Conservation (phyloP, 331 rosid genomes). For the Acacia pycnantha region DNA sequence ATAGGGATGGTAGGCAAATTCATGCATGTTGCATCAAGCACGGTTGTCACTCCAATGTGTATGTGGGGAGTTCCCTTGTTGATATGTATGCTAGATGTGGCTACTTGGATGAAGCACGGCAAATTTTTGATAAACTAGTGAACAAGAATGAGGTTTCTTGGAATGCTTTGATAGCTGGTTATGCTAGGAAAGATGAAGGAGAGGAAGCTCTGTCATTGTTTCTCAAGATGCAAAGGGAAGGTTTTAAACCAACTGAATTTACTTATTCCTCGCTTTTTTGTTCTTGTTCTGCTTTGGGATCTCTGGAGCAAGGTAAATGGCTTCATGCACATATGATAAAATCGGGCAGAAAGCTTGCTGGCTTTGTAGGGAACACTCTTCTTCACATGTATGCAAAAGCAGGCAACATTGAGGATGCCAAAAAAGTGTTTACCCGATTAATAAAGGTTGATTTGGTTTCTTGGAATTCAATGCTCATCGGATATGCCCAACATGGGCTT, state of each 20-base stretch:
- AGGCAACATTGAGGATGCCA: constrained; percentile 72
- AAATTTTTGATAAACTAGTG: constrained; percentile 48
- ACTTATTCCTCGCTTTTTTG: constrained; percentile 68
- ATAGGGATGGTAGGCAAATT: constrained; percentile 59
- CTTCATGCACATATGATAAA: constrained; percentile 79
- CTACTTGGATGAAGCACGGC: constrained; percentile 50
- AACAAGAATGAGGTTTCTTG: constrained; percentile 79
- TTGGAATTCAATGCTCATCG: constrained; percentile 78
- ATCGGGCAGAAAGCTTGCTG: constrained; percentile 54
- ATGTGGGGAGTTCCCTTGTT: constrained; percentile 77
- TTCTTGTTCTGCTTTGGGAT: constrained; percentile 64
- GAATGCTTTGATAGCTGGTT: constrained; percentile 79
- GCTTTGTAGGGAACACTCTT: constrained; percentile 77
- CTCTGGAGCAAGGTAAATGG: constrained; percentile 86
- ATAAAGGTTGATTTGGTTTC: constrained; percentile 66
- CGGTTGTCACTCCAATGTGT: constrained; percentile 60
- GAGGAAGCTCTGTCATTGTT: constrained; percentile 57
- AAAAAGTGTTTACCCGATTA: constrained; percentile 60
- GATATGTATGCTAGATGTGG: constrained; percentile 93
- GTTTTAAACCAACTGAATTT: constrained; percentile 58
- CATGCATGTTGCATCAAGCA: constrained; percentile 66
- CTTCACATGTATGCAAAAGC: constrained; percentile 90
- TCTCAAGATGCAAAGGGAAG: constrained; percentile 54
- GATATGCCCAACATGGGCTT: constrained; percentile 79
- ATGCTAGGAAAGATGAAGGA: constrained; percentile 65